Evolutionary conservation across 192 early-diverging fungal genomes (phyloP).

Genomic region (Endogone sp.): DNA sequence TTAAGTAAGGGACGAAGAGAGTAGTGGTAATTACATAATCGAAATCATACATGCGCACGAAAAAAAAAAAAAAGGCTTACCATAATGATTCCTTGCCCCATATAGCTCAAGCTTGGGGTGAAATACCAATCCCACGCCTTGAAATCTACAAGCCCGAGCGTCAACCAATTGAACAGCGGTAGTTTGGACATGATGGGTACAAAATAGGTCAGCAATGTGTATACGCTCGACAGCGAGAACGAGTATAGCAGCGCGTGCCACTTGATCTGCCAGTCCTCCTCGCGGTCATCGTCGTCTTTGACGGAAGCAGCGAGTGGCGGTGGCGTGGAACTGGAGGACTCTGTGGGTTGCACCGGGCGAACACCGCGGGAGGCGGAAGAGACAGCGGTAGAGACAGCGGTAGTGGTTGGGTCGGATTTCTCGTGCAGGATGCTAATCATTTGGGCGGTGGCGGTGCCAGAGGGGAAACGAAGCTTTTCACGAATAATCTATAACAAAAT

Average conservation of each 20-base stretch:
- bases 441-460: conserved; percentile 83
- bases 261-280: conserved; percentile 61
- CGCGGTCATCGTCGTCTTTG: conserved; percentile 23
- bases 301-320: conserved; percentile 1
- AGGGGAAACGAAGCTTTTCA: conserved; percentile 81
- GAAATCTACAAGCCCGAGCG: conserved; percentile 44
- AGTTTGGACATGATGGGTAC: conserved; percentile 49
- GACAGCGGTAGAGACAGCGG: too few relatives aligned
- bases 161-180: conserved; percentile 54
- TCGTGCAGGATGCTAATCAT: conserved; percentile 75
- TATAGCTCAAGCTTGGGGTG: conserved; percentile 68
- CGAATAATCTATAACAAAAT: conserved; percentile 49
- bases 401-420: conserved; percentile 38
- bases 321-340: conserved; percentile 5
- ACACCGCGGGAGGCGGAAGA: background rate
- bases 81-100: conserved; percentile 81
- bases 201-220: conserved; percentile 63
- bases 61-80: too few relatives aligned
- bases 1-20: too few relatives aligned
- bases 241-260: conserved; percentile 46
- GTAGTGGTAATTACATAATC: too few relatives aligned
- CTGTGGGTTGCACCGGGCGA: background rate
- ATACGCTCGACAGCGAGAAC: conserved; percentile 58
- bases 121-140: conserved; percentile 66
- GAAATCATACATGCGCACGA: too few relatives aligned